These are phyloP conservation scores for Xylaria telfairii DNA, from an alignment of 495 filamentous ascomycete species.

Conservation along the genomic window DNA sequence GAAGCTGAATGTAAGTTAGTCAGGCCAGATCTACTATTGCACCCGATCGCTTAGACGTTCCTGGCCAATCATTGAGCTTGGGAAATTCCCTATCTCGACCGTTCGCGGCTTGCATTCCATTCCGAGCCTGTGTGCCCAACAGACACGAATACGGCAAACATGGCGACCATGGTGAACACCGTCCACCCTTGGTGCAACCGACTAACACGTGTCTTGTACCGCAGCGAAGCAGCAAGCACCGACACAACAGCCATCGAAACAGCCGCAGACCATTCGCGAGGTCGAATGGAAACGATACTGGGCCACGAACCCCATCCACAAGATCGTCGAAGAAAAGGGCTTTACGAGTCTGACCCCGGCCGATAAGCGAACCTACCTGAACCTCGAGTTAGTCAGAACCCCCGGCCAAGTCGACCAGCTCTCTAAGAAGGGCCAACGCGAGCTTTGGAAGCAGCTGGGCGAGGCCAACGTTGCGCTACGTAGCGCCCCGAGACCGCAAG, in stretches of 20 bases:
- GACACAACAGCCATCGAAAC: constrained; percentile 20
- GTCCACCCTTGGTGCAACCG: background rate
- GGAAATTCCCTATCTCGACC: background rate
- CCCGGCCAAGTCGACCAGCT: constrained; percentile 38
- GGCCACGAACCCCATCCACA: constrained; percentile 46
- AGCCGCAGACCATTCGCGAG: constrained; percentile 44
- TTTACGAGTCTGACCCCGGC: constrained; percentile 43
- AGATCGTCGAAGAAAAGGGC: constrained; percentile 39
- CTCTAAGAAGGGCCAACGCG: constrained; percentile 51
- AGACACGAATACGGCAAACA: background rate
- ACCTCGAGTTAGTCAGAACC: constrained; percentile 40
- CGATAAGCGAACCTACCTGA: constrained; percentile 46
- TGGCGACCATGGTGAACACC: background rate
- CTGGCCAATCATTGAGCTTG: constrained; percentile 5
- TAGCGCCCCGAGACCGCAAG: constrained; percentile 34
- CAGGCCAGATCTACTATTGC: background rate
- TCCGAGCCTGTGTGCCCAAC: background rate
- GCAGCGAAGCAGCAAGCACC: constrained; percentile 33
- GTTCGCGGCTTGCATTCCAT: constrained; percentile 9
- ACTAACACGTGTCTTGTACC: constrained; percentile 12
- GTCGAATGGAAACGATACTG: constrained; percentile 43
- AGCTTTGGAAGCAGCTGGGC: constrained; percentile 56
- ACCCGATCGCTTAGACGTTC: background rate
- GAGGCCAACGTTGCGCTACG: constrained; percentile 52
- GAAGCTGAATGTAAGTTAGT: constrained; percentile 34